Base-by-base conservation (phyloP, 306 rosid species). In the Mimosa bimucronata region DNA sequence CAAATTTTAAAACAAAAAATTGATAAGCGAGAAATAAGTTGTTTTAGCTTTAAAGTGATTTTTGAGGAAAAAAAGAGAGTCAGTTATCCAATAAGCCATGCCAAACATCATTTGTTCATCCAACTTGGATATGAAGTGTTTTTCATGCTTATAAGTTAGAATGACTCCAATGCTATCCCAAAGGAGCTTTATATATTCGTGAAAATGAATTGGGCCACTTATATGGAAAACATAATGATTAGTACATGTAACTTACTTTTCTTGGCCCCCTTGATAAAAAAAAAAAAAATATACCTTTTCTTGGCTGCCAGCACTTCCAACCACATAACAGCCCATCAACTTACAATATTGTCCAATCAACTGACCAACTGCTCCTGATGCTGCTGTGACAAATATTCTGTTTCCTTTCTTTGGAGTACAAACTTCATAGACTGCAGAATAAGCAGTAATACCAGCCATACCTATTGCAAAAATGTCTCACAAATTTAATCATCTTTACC, bases 391-490 rank as follows among this genome's bases (percentile, higher is more conserved):
- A 60, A 76, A 64, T 1, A 76, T 44, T 44, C 13, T 16, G 5
- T 64, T 46, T 64, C 72, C 80, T 64, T 64, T 76, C 73, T 64
- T 64, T 29, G 50, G 73, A 30, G 23, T 25, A 30, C 18, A 11
- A 29, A 76, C 13, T 29, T 76, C 80, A 45, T 76, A 11, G 1
- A 76, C 23, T 14, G 72, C 73, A 30, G 69, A 71, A 76, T 42
- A 76, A 19, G 80, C 71, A 58, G 62, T 11, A 42, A 72, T 60
- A 30, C 83, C 78, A 31, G 83, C 66, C 83, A 79, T 79, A 7
- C 83, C 83, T 71, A 45, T 60, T 15, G 29, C 18, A n/a, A 7
- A 37, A 70, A 15, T 5, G 53, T 11, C 48, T 44, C 48, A 44
- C 0, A 11, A 42, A 44, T 44, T 44, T 15, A 44, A 44, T 44